These are phyloP conservation scores for Verticillium nubilum DNA, from an alignment of 2,329 filamentous ascomycete species.

Conservation along the genomic window DNA sequence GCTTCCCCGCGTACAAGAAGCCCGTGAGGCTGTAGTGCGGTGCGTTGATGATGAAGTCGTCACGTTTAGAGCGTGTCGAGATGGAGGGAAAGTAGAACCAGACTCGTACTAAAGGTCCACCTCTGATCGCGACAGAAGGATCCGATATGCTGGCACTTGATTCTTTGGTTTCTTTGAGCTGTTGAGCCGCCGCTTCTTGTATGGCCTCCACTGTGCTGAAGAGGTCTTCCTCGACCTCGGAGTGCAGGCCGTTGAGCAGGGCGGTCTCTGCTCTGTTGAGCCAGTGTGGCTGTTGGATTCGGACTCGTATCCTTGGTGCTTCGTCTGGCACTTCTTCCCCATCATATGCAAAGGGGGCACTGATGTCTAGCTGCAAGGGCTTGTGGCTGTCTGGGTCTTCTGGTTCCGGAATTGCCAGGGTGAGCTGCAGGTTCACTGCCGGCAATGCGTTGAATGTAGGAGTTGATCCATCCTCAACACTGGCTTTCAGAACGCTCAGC, in stretches of 20 bases:
- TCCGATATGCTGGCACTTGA: neutral
- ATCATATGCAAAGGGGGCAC: conserved; percentile 22
- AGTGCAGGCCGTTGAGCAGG: conserved; percentile 30
- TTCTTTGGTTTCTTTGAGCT: conserved; percentile 18
- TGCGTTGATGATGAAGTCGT: conserved; percentile 50
- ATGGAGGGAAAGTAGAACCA: conserved; percentile 63
- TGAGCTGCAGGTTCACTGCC: conserved; percentile 18
- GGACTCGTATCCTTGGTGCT: conserved; percentile 32
- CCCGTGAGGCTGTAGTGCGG: conserved; percentile 48
- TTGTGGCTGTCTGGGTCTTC: conserved; percentile 4
- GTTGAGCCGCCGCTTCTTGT: conserved; percentile 25
- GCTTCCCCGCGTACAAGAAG: conserved; percentile 56
- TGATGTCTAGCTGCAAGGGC: conserved; percentile 26
- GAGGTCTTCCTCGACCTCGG: conserved; percentile 32
- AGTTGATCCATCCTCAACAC: neutral
- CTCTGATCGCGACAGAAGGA: neutral
- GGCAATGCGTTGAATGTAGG: neutral
- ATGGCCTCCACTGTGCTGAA: conserved; percentile 39
- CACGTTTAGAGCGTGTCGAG: conserved; percentile 51
- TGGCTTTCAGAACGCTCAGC: neutral
- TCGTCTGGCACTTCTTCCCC: conserved; percentile 18
- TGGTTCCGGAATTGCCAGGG: conserved; percentile 14
- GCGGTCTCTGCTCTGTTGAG: conserved; percentile 42
- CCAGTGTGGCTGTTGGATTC: conserved; percentile 44
- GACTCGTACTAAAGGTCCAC: conserved; percentile 37